phyloP scores from a whole-genome alignment of 1,284 basidiomycete species.

The Moesziomyces globuligerus region DNA sequence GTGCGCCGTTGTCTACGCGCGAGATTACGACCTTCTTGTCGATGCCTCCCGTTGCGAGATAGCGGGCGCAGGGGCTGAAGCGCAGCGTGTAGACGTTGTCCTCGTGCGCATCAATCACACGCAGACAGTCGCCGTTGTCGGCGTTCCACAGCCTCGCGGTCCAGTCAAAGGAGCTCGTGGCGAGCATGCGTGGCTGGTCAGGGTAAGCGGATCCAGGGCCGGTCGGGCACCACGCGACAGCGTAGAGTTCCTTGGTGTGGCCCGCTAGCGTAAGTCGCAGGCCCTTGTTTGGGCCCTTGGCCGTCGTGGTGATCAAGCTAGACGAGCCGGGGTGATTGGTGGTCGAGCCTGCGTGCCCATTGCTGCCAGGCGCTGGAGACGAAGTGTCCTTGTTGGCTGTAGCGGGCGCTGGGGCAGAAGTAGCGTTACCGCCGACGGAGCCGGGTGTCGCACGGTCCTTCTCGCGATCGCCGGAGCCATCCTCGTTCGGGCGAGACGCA shows the following conservation, averaged over 20 bases:
- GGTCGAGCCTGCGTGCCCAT: conserved; percentile 19
- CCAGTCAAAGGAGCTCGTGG: conserved; percentile 64
- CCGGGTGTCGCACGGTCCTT: conserved; percentile 43
- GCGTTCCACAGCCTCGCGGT: conserved; percentile 65
- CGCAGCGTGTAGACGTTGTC: conserved; percentile 63
- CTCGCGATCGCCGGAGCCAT: conserved; percentile 24
- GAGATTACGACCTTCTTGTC: conserved; percentile 60
- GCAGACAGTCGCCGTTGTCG: conserved; percentile 62
- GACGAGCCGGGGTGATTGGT: conserved; percentile 10
- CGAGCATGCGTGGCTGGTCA: conserved; percentile 62
- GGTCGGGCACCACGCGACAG: conserved; percentile 62
- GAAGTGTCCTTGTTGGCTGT: conserved; percentile 21
- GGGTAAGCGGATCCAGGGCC: conserved; percentile 54
- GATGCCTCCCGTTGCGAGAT: conserved; percentile 64
- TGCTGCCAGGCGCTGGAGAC: conserved; percentile 32
- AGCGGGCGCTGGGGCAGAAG: neutral
- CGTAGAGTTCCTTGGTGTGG: conserved; percentile 64
- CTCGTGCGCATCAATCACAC: conserved; percentile 59
- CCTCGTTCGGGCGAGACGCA: conserved; percentile 26
- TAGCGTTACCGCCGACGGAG: conserved; percentile 15
- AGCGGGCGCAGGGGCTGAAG: conserved; percentile 62
- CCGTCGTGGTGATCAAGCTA: conserved; percentile 24
- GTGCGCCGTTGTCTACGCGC: conserved; percentile 49
- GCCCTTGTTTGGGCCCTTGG: conserved; percentile 49
- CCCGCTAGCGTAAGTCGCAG: conserved; percentile 52